Base-by-base conservation (phyloP, 768 basidiomycete species). In the Pilatotrama ljubarskyi region DNA sequence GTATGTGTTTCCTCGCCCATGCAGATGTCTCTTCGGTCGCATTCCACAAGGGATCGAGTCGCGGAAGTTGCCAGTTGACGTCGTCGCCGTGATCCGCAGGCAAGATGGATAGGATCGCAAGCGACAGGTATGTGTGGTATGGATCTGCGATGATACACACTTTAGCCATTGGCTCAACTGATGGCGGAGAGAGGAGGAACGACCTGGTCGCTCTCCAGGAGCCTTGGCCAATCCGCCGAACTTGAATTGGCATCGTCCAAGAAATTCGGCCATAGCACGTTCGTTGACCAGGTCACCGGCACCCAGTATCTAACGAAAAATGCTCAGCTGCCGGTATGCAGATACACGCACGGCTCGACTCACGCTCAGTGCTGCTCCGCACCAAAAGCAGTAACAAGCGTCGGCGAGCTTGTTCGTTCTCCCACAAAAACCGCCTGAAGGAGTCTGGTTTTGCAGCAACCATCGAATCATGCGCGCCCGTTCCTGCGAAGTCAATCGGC, bases 301-400 rank as follows among this genome's bases (percentile, higher is more conserved):
- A 1, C 81, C 87, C 5, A 97, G 79, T 36, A 96, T 87, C 94
- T 95, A 20, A n/a, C 17, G 2, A 53, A 15, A 24, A 22, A 5
- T 18, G 20, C 20, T 22, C 15, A 51, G 32, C 25, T 17, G 4
- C 2, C 6, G 14, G 18, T 0, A 26, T 15, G 15, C 8, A 24
- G 2, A 26, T 8, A 14, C 46, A 40, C 15, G 57, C 18, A 57
- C 40, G 22, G 48, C 52, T 24, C 3, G 38, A 70, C 83, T 51
- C 62, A 95, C 95, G 69, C 82, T 74, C 10, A 98, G 73, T 0
- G 91, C 80, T 9, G 87, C 95, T 3, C 91, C 88, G 65, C 89
- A 90, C 96, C 96, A 99, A 73, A 97, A 98, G 64, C 91, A 92
- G 73, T 99, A 99, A 71, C 96, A 99, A 2, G 94, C 91, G 64